These are phyloP conservation scores for Scutellaria galericulata DNA, from an alignment of 257 asterid species.

Conservation along the genomic window DNA sequence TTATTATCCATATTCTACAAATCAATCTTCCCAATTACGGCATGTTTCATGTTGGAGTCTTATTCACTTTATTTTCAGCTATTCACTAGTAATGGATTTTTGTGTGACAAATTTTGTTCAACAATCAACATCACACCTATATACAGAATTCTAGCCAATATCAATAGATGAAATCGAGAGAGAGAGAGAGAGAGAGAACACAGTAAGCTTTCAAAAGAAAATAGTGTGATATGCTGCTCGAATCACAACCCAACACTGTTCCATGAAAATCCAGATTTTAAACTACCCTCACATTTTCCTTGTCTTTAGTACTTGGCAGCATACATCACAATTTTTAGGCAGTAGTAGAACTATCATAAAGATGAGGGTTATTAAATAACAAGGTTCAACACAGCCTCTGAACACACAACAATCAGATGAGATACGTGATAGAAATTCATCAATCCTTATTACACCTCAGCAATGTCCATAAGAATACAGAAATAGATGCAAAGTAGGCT, in stretches of 20 bases:
- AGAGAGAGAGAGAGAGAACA: not conserved
- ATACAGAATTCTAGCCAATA: not conserved
- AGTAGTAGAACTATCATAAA: not conserved
- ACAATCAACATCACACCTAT: not conserved
- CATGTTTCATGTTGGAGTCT: too few species aligned
- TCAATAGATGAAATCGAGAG: not conserved
- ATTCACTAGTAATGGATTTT: not conserved
- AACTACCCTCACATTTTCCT: not conserved
- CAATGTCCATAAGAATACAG: constrained; percentile 16
- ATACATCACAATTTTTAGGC: constrained; percentile 12
- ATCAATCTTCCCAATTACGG: too few species aligned
- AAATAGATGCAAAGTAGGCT: constrained; percentile 10
- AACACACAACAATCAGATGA: constrained; percentile 14
- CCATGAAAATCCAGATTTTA: not conserved
- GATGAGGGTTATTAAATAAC: not conserved
- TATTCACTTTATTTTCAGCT: not conserved
- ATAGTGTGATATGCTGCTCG: not conserved
- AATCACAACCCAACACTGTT: not conserved
- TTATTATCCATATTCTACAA: too few species aligned
- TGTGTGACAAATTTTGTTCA: too few species aligned
- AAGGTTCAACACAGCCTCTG: not conserved
- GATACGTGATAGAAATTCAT: not conserved
- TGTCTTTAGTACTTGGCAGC: not conserved
- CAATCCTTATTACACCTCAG: constrained; percentile 3
- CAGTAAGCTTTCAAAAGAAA: not conserved